Conservation (phyloP, 768 basidiomycete genomes). For the Rhodotorula paludigena region DNA sequence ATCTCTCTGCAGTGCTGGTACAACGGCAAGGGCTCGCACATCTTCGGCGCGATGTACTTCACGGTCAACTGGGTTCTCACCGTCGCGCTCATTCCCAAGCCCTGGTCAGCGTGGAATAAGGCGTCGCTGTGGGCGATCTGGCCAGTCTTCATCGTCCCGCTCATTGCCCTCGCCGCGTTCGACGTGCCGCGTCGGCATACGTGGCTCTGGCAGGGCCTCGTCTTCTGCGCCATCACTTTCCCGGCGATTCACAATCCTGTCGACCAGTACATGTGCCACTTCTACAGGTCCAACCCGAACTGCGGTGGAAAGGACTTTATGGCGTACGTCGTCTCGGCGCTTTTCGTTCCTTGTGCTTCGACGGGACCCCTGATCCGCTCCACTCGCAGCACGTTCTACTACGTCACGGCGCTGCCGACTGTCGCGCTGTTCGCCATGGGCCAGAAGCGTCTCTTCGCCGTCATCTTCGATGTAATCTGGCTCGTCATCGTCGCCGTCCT, state of each 20-base stretch:
- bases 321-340: slow-evolving; percentile 37
- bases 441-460: slow-evolving; percentile 44
- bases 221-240: slow-evolving; percentile 43
- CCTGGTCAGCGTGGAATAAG: slow-evolving; percentile 46
- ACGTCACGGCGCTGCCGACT: slow-evolving; percentile 45
- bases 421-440: slow-evolving; percentile 48
- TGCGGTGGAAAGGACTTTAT: slow-evolving; percentile 48
- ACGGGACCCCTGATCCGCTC: background rate
- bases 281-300: slow-evolving; percentile 13
- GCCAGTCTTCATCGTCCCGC: slow-evolving; percentile 59
- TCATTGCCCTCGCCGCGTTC: slow-evolving; percentile 62
- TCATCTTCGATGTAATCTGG: slow-evolving; percentile 45
- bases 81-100: slow-evolving; percentile 51
- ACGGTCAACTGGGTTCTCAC: slow-evolving; percentile 63
- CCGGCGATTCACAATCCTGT: slow-evolving; percentile 12
- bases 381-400: slow-evolving; percentile 26
- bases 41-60: slow-evolving; percentile 63
- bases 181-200: slow-evolving; percentile 66
- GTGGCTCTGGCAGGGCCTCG: slow-evolving; percentile 59
- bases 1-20: slow-evolving; percentile 11
- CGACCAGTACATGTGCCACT: slow-evolving; percentile 44
- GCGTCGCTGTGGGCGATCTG: slow-evolving; percentile 53
- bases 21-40: slow-evolving; percentile 53
- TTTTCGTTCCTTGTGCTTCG: slow-evolving; percentile 2
- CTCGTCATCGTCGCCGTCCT: slow-evolving; percentile 43